Evolutionary conservation across 345 rosid species (phyloP).

Genomic region (Acer yangbiense): DNA sequence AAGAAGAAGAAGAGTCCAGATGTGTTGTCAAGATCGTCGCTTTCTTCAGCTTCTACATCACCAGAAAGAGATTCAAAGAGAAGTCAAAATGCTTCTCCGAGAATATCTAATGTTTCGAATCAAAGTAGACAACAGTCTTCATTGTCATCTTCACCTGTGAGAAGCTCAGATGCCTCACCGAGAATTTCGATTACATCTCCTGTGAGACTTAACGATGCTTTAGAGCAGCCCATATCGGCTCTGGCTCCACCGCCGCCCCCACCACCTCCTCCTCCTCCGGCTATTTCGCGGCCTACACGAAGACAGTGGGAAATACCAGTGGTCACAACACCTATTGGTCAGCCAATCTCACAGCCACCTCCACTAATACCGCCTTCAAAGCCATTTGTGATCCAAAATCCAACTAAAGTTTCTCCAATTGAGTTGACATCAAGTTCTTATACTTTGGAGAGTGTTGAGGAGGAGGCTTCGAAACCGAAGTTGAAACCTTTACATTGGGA

Average conservation of each 20-base stretch:
- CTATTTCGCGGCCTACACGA: constrained; percentile 40
- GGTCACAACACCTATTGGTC: constrained; percentile 38
- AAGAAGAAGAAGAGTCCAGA: neutral
- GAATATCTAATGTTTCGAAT: constrained; percentile 18
- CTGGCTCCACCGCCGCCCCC: constrained; percentile 39
- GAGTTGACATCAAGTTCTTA: constrained; percentile 41
- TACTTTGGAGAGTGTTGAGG: constrained; percentile 38
- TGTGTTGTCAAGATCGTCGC: constrained; percentile 21
- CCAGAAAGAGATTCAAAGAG: constrained; percentile 38
- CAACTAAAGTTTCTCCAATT: constrained; percentile 38
- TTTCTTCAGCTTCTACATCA: constrained; percentile 46
- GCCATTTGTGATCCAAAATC: constrained; percentile 59
- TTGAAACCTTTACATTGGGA: constrained; percentile 93
- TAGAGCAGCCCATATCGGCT: constrained; percentile 33
- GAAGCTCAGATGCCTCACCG: constrained; percentile 44
- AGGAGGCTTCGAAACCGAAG: constrained; percentile 64
- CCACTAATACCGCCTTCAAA: constrained; percentile 62
- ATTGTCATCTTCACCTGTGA: constrained; percentile 24
- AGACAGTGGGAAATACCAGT: constrained; percentile 35
- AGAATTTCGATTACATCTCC: constrained; percentile 32
- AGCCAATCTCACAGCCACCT: constrained; percentile 54
- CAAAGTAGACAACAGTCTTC: constrained; percentile 22
- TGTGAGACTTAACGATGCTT: constrained; percentile 27
- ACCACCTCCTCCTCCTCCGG: constrained; percentile 43
- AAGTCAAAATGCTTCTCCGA: constrained; percentile 33